Evolutionary conservation across 1,284 basidiomycete species (phyloP).

Genomic region (Microbotryum scabiosae): DNA sequence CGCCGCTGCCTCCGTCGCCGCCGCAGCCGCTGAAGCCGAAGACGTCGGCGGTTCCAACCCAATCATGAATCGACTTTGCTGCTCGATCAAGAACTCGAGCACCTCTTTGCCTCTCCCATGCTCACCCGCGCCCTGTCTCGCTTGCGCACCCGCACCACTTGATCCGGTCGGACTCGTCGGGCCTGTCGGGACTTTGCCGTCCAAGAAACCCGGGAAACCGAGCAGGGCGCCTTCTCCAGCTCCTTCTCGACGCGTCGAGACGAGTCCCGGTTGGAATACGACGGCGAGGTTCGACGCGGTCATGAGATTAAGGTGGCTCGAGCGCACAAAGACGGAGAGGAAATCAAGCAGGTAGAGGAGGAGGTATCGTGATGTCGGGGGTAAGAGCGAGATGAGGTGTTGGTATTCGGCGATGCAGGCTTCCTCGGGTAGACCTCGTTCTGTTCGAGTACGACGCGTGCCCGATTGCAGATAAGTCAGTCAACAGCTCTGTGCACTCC

Average conservation of each 20-base stretch:
- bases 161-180: background rate
- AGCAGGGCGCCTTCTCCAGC: conserved; percentile 56
- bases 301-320: conserved; percentile 89
- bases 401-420: conserved; percentile 65
- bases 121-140: conserved; percentile 52
- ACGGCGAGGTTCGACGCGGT: conserved; percentile 87
- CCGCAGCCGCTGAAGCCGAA: background rate
- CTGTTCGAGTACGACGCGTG: background rate
- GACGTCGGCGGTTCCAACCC: conserved; percentile 58
- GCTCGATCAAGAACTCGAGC: conserved; percentile 84
- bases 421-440: conserved; percentile 18
- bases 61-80: conserved; percentile 77
- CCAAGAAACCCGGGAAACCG: conserved; percentile 32
- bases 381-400: conserved; percentile 71
- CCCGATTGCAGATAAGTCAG: background rate
- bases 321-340: conserved; percentile 84
- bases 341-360: conserved; percentile 93
- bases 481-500: too few relatives aligned
- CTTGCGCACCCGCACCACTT: background rate
- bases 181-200: conserved; percentile 12
- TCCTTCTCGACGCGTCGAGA: conserved; percentile 78
- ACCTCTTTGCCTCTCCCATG: conserved; percentile 81
- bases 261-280: conserved; percentile 85
- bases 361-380: conserved; percentile 82
- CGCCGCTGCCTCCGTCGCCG: background rate